Percentiles rank a stretch among this genome's conserved stretches.
Evolutionary conservation across 169 alveolate genomes (phyloP).

Genomic region (Theileria equi): DNA sequence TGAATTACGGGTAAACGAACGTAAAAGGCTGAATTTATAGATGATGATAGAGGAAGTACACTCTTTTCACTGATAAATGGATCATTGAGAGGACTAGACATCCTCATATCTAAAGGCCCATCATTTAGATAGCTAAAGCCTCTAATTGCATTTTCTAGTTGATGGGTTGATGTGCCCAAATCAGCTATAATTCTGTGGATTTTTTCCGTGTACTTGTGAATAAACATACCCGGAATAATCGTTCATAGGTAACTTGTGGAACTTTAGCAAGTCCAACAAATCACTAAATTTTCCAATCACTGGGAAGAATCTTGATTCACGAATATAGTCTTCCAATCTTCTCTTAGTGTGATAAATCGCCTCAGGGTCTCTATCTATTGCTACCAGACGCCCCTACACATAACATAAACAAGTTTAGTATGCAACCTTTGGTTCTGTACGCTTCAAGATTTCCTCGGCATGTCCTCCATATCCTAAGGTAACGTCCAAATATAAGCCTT

Average conservation of each 20-base stretch:
- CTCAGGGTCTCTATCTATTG: conserved; percentile 76
- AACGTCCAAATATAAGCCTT: conserved; percentile 67
- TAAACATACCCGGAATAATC: conserved; percentile 53
- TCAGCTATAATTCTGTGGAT: conserved; percentile 64
- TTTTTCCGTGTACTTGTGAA: neutral
- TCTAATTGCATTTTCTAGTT: conserved; percentile 57
- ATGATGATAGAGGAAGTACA: neutral
- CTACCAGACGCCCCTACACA: conserved; percentile 56
- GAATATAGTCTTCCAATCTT: conserved; percentile 47
- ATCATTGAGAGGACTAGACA: conserved; percentile 69
- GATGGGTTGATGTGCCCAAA: conserved; percentile 74
- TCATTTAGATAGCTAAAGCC: conserved; percentile 72
- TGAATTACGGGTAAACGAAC: neutral
- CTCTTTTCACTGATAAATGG: conserved; percentile 30
- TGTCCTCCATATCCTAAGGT: conserved; percentile 81
- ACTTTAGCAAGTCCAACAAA: conserved; percentile 44
- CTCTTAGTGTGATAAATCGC: conserved; percentile 59
- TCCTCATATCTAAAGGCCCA: conserved; percentile 75
- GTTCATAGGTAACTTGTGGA: conserved; percentile 57
- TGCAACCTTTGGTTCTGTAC: conserved; percentile 26
- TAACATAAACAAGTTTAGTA: neutral
- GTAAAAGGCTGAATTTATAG: conserved; percentile 47
- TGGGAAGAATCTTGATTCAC: conserved; percentile 25
- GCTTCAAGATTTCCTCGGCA: conserved; percentile 59
- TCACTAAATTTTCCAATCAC: conserved; percentile 68